Evolutionary conservation across 768 basidiomycete species (phyloP), one percentile per base, ranked within the genome.

Genomic region (Artomyces pyxidatus): DNA sequence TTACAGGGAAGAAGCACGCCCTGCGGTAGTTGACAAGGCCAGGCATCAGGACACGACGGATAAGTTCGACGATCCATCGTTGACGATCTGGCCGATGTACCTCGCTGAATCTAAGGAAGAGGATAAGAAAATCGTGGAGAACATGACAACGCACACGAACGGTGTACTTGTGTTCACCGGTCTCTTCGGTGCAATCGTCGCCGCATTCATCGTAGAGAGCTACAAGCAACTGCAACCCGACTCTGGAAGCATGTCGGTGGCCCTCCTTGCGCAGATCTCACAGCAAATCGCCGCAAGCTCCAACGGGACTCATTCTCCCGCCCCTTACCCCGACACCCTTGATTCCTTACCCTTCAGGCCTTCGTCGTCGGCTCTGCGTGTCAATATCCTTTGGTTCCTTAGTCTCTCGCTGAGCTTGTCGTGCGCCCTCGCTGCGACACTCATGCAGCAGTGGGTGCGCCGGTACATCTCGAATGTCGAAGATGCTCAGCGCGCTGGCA

Each of bases 321-420:
- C 14, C 5, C 35, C 42, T 6, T 3, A 37, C 12, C 14, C 43
- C 35, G 42, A 27, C 41, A 32, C 41, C 19, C 17, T 8, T n/a
- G 45, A 35, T n/a, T 11, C 29, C 11, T 23, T n/a, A 6, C 11
- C 6, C 19, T n/a, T 21, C 3, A 17, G 42, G 8, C 42, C 42
- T 2, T 28, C 42, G 23, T 14, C 27, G 6, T n/a, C 35, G 6
- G n/a, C n/a, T 7, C 7, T 37, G 11, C n/a, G 16, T 17, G 19
- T 35, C 30, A 46, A 53, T 17, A 29, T 30, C 16, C 52, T 53
- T 9, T 53, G 52, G 52, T 53, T 53, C 40, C 16, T 53, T 27
- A 49, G 48, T 23, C 38, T 53, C 23, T 40, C 38, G 25, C 27
- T 53, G n/a, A 45, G 52, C 21, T 28, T 49, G 10, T 35, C 44